Conservation (phyloP, 345 rosid genomes). For the Schrenkiella parvula region DNA sequence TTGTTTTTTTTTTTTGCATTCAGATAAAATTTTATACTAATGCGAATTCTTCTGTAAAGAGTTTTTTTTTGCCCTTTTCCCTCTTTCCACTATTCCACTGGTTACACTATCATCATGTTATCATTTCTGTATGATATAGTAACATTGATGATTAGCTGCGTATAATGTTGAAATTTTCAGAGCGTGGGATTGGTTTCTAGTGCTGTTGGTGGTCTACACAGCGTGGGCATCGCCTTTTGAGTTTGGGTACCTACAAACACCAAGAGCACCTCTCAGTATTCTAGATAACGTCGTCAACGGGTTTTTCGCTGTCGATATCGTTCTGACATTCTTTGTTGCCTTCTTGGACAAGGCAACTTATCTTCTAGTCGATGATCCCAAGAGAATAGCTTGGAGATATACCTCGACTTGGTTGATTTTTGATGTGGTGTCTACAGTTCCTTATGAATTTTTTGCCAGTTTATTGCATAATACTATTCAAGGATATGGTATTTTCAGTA, state of each 20-base stretch:
- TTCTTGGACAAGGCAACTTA: conserved; percentile 69
- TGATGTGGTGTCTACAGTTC: conserved; percentile 66
- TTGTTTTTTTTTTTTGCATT: no score
- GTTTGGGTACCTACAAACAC: conserved; percentile 58
- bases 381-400: conserved; percentile 51
- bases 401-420: conserved; percentile 48
- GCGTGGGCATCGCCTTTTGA: conserved; percentile 94
- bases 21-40: no score
- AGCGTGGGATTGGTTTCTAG: conserved; percentile 65
- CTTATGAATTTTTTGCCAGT: conserved; percentile 45
- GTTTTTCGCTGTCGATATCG: conserved; percentile 62
- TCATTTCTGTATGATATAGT: background rate
- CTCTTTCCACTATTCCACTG: background rate
- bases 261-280: conserved; percentile 42
- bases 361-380: conserved; percentile 56
- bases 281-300: conserved; percentile 61
- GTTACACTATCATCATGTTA: background rate
- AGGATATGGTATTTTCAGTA: conserved; percentile 60
- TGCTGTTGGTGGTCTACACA: conserved; percentile 67
- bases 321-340: conserved; percentile 80
- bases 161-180: conserved; percentile 33
- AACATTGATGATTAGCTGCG: background rate
- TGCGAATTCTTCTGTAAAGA: background rate
- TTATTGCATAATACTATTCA: conserved; percentile 44
- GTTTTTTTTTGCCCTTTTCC: background rate